A percentile compares a stretch with the other conserved stretches of the same genome.
These are phyloP conservation scores for Tulasnella sp. DNA, from an alignment of 768 basidiomycete genomes.

Conservation along the genomic window DNA sequence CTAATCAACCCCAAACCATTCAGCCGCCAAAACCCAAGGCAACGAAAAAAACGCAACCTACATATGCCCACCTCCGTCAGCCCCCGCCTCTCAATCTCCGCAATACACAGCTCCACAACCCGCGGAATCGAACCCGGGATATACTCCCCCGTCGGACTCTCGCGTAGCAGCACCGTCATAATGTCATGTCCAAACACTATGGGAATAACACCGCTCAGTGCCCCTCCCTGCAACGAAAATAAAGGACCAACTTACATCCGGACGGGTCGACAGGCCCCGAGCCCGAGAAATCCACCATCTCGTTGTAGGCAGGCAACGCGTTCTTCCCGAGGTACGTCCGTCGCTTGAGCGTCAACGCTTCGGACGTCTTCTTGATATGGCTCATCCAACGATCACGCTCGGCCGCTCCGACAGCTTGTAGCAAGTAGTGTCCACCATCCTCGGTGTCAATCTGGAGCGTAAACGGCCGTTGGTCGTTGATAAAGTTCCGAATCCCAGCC, in stretches of 20 bases:
- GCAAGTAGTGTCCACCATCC: slow-evolving; percentile 70
- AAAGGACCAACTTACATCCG: background rate
- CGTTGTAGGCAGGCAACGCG: slow-evolving; percentile 59
- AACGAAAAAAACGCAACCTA: slow-evolving; percentile 38
- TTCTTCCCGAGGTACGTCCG: slow-evolving; percentile 68
- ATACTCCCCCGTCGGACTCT: slow-evolving; percentile 39
- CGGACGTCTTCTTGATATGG: slow-evolving; percentile 56
- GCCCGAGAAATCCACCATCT: slow-evolving; percentile 23
- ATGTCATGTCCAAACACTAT: slow-evolving; percentile 69
- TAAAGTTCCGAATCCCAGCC: slow-evolving; percentile 53
- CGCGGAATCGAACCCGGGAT: slow-evolving; percentile 49
- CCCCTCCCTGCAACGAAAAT: background rate
- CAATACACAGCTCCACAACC: slow-evolving; percentile 51
- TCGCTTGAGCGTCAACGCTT: slow-evolving; percentile 61
- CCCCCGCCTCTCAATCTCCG: slow-evolving; percentile 62
- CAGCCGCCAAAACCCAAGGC: no score
- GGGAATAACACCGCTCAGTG: background rate
- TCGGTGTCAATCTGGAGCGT: slow-evolving; percentile 75
- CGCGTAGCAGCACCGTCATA: slow-evolving; percentile 53
- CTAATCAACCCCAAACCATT: no score
- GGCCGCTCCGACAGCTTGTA: slow-evolving; percentile 56
- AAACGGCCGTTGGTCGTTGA: slow-evolving; percentile 72
- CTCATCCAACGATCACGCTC: slow-evolving; percentile 73
- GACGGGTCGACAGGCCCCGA: slow-evolving; percentile 4
- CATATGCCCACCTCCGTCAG: slow-evolving; percentile 75